These are phyloP conservation scores for Termitomyces sp. DNA, from an alignment of 768 basidiomycete genomes.

Conservation along the genomic window DNA sequence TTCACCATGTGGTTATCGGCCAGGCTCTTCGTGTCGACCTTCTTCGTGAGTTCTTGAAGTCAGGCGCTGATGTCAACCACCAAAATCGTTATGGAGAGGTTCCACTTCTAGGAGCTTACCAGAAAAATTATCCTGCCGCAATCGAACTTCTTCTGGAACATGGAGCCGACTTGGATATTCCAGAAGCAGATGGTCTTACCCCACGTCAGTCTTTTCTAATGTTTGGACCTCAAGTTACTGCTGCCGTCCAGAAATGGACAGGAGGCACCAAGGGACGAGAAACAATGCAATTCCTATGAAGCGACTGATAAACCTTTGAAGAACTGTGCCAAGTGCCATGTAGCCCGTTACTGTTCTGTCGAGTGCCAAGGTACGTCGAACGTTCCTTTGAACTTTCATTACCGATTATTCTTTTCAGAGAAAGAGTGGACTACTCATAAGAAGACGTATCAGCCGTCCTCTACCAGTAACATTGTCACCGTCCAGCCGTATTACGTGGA, in stretches of 20 bases:
- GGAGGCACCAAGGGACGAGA: conserved; percentile 36
- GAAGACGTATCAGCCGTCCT: conserved; percentile 40
- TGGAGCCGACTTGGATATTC: conserved; percentile 40
- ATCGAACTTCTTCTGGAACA: conserved; percentile 47
- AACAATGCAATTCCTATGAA: conserved; percentile 38
- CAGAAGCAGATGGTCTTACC: conserved; percentile 32
- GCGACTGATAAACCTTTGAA: conserved; percentile 27
- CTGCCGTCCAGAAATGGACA: conserved; percentile 41
- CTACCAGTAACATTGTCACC: conserved; percentile 34
- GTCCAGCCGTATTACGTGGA: conserved; percentile 40
- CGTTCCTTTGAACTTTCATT: not conserved
- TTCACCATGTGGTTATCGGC: conserved; percentile 40
- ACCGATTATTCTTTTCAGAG: conserved; percentile 23
- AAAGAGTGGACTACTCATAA: conserved; percentile 48
- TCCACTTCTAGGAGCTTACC: conserved; percentile 31
- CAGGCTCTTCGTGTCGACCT: conserved; percentile 23
- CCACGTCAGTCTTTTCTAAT: conserved; percentile 24
- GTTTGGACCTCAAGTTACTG: conserved; percentile 41
- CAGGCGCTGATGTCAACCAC: conserved; percentile 45
- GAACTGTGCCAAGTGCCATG: conserved; percentile 40
- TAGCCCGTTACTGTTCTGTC: conserved; percentile 47
- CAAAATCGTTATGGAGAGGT: conserved; percentile 47
- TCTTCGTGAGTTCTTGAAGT: conserved; percentile 33
- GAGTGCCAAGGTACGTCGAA: conserved; percentile 47
- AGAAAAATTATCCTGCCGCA: conserved; percentile 22